A percentile compares a stretch with the other conserved stretches of the same genome.
phyloP scores from a whole-genome alignment of 495 filamentous ascomycete genomes.

The Daldinia loculata region DNA sequence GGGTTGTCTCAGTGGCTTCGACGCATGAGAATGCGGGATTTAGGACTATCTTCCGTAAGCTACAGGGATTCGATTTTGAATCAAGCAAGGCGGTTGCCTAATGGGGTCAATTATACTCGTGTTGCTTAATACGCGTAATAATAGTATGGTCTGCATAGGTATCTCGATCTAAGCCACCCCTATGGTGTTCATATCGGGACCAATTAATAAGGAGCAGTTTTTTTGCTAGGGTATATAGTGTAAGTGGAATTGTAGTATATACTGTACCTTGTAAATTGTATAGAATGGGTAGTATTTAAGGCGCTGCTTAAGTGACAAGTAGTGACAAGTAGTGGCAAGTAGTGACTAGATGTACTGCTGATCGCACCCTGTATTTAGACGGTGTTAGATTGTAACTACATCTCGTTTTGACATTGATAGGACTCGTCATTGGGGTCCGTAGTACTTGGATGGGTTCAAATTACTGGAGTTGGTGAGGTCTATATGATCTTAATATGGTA shows the following conservation, averaged over 20 bases:
- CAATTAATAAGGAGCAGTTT: background rate
- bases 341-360: background rate
- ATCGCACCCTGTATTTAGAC: background rate
- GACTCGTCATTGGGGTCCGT: background rate
- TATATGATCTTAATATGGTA: background rate
- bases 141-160: background rate
- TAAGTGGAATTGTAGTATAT: background rate
- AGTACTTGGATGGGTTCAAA: background rate
- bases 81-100: background rate
- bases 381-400: background rate
- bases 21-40: background rate
- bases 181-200: background rate
- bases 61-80: background rate
- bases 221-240: background rate
- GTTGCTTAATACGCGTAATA: conserved; percentile 3
- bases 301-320: background rate
- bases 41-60: background rate
- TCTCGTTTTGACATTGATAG: background rate
- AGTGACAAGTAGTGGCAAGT: background rate
- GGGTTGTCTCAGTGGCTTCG: background rate
- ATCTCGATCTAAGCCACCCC: background rate
- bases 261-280: background rate
- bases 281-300: background rate
- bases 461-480: background rate
- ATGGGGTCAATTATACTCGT: background rate